Percentiles rank a stretch among this genome's conserved stretches.
Evolutionary conservation across 2,329 filamentous ascomycete species (phyloP).

Genomic region (Pseudocercospora cruenta): DNA sequence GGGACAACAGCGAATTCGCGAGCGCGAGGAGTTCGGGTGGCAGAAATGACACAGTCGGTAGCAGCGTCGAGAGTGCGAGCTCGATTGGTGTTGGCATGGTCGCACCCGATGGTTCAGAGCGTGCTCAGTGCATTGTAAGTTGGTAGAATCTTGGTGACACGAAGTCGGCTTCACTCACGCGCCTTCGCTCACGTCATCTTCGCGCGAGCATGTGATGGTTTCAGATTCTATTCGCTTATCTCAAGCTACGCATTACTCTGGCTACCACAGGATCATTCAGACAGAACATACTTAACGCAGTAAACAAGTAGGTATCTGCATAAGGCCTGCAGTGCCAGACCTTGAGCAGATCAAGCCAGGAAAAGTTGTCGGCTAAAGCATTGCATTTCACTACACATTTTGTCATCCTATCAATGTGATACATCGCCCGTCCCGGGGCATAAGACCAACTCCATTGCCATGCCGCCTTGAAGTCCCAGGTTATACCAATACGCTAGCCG

Average conservation of each 20-base stretch:
- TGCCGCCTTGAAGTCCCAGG: neutral
- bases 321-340: neutral
- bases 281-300: neutral
- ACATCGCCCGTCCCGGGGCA: neutral
- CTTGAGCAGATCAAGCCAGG: too few species aligned
- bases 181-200: neutral
- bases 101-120: neutral
- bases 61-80: conserved; percentile 70
- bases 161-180: neutral
- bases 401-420: neutral
- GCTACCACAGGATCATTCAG: neutral
- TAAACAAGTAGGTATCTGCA: neutral
- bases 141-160: neutral
- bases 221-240: neutral
- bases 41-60: conserved; percentile 72
- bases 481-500: neutral
- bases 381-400: neutral
- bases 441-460: neutral
- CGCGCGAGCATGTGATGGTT: neutral
- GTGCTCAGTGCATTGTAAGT: neutral
- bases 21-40: conserved; percentile 72
- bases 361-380: neutral
- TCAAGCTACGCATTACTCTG: neutral
- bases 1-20: conserved; percentile 73
- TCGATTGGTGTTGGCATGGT: conserved; percentile 73